Base-by-base conservation (phyloP, 306 rosid genomes). In the Crataegus laevigata region DNA sequence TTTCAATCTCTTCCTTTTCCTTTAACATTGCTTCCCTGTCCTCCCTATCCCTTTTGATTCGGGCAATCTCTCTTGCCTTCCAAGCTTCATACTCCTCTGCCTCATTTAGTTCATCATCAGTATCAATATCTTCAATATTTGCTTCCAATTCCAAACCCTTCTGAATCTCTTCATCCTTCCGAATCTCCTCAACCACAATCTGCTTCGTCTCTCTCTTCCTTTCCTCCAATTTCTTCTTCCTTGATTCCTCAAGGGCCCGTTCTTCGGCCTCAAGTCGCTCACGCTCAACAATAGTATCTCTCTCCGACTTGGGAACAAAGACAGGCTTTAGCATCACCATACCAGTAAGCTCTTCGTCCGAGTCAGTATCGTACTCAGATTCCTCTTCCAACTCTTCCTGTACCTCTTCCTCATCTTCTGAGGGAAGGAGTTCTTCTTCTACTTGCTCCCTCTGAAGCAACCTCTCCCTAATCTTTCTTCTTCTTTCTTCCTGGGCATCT, bases 41-140 rank as follows among this genome's bases (percentile, higher is more conserved):
- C 70, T 94, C 97, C 82, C 96, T 90, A 58, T 91, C 98, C 89
- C 96, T 84, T 88, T 91, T 94, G 81, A 94, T 91, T 87, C 98
- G 87, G 45, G 96, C 86, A 40, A 94, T 94, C 89, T 94, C 96
- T 79, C 97, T 85, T 32, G 82, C 89, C 87, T 91, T 94, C 98
- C 97, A 94, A 81, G 94, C 96, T 75, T 94, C 98, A 59, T 91
- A 94, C 78, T 94, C 96, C 81, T 94, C 96, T 61, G 97, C 97
- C 88, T 94, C 97, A 4, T 94, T 94, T 17, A 86, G 19, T 81
- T 94, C 98, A 69, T 94, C 98, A 86, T 91, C 97, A n/a, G 97
- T 94, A 77, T 91, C 98, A 34, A 94, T 87, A 71, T 94, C 98
- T 52, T 89, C 98, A 85, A 90, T 85, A 78, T 91, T 90, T 4